Evolutionary conservation across 2,329 filamentous ascomycete species (phyloP), one percentile per base, ranked within the genome.

Genomic region (Nemania sp.): DNA sequence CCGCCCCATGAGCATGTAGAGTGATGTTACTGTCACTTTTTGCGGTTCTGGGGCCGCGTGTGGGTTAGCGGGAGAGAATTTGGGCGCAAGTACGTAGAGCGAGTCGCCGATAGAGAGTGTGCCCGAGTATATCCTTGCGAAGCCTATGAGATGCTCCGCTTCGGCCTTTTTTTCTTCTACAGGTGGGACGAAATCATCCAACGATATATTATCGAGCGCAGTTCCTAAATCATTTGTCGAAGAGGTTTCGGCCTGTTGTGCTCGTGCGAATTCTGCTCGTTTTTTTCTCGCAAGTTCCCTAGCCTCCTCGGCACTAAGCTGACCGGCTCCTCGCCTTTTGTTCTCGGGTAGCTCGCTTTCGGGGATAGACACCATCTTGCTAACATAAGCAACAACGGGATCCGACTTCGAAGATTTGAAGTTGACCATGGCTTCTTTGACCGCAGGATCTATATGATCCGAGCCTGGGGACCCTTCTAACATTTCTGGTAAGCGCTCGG

Each of bases 1-100:
- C 54, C 93, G 83, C 24, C 94, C 94, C 94, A 99, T 99, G 49
- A 99, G 84, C 69, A 99, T 86, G 72, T 99, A 99, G 2, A 99
- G 78, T 2, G 90, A 90, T 14, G 86, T 92, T 45, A 99, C 86
- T 0, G 84, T 93, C 31, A 96, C 86, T 68, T 92, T 91, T 61
- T 89, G 82, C 0, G 92, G 91, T 59, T 86, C 82, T 0, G 91
- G 90, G 14, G 79, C 76, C 14, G 83, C 82, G 59, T 90, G 80
- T 1, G 90, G 89, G 44, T 86, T 79, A 2, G 87, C 87, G 0
- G 94, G 92, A 1, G 90, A 89, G 77, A 94, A 99, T 64, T 97
- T 99, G 0, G 94, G 94, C 0, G 91, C 86, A 5, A 99, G 77
- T 14, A 97, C 91, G 68, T 96, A 97, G 42, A 99, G 79, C 50